phyloP scores from a whole-genome alignment of 2,329 filamentous ascomycete genomes.

The Neonectria magnoliae region DNA sequence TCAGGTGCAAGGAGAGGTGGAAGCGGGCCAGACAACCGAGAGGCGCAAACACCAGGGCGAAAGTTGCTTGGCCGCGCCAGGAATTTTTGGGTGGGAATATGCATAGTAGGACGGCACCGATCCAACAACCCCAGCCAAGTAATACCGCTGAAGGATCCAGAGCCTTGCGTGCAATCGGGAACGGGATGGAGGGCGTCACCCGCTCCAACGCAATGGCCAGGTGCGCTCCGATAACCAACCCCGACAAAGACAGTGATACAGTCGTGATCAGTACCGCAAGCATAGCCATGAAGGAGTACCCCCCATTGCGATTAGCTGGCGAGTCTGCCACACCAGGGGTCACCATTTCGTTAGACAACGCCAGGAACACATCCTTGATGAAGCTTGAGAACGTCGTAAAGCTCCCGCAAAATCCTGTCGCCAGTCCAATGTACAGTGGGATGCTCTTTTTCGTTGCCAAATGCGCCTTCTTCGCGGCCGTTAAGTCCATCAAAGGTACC shows the following conservation, averaged over 20 bases:
- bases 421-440: conserved; percentile 86
- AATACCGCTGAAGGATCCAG: conserved; percentile 72
- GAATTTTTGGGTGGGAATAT: conserved; percentile 75
- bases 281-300: conserved; percentile 85
- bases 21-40: conserved; percentile 80
- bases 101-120: conserved; percentile 77
- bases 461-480: conserved; percentile 65
- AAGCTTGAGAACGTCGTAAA: conserved; percentile 92
- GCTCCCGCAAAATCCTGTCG: conserved; percentile 88
- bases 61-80: conserved; percentile 81
- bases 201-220: conserved; percentile 71
- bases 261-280: conserved; percentile 80
- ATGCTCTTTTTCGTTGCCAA: conserved; percentile 81
- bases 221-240: conserved; percentile 78
- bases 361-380: conserved; percentile 81
- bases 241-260: conserved; percentile 74
- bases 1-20: conserved; percentile 77
- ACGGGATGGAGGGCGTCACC: conserved; percentile 69
- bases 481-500: conserved; percentile 47
- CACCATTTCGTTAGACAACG: conserved; percentile 77
- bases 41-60: conserved; percentile 85
- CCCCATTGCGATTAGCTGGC: conserved; percentile 67
- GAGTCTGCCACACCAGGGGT: conserved; percentile 49
- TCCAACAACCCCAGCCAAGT: conserved; percentile 79
- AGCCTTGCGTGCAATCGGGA: conserved; percentile 63